Evolutionary conservation across 306 rosid species (phyloP).

Genomic region (Vigna unguiculata): DNA sequence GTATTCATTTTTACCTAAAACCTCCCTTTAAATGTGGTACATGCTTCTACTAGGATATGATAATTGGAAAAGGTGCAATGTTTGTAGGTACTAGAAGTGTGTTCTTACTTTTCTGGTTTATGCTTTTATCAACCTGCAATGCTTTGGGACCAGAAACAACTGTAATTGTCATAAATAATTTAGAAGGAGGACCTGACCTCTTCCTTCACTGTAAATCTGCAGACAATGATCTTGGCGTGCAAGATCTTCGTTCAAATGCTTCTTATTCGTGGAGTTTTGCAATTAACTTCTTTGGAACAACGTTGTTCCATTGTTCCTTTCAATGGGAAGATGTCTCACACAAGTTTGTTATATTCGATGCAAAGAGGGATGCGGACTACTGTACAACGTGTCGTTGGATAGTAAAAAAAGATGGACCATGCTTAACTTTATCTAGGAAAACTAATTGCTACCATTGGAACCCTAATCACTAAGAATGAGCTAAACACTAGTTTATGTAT

Average conservation of each 20-base stretch:
- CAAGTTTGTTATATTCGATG: neutral
- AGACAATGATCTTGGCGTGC: neutral
- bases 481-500: too few species aligned
- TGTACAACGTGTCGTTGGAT: neutral
- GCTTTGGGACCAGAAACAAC: neutral
- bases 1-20: neutral
- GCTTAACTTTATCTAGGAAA: neutral
- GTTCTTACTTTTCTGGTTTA: neutral
- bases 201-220: neutral
- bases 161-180: neutral
- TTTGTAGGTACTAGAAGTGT: neutral
- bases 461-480: neutral
- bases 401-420: neutral
- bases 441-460: neutral
- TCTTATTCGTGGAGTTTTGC: neutral
- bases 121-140: neutral
- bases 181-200: neutral
- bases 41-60: too few species aligned
- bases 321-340: neutral
- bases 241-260: neutral
- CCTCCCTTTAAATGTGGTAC: neutral
- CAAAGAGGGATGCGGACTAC: neutral
- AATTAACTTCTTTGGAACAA: neutral
- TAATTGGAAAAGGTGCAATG: neutral
- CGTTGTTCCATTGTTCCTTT: neutral